Percentiles rank a stretch among this genome's conserved stretches.
Evolutionary conservation across 371 early-diverging fungal genomes (phyloP).

Genomic region (Mucor irregularis): DNA sequence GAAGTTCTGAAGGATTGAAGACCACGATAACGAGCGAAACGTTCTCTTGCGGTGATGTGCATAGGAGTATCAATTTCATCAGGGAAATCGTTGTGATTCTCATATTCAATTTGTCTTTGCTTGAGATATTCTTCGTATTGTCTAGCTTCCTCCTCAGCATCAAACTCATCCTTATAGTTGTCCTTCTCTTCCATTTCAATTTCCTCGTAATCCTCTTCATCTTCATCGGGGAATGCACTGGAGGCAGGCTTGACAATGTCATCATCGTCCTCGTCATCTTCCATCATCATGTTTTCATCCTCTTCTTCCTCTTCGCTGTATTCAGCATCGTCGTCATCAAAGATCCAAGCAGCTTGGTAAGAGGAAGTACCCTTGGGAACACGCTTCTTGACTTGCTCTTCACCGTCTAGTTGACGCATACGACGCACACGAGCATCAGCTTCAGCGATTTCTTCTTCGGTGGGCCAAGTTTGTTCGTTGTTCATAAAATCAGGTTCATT

Average conservation of each 20-base stretch:
- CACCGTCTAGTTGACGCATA: constrained; percentile 26
- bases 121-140: constrained; percentile 69
- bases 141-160: constrained; percentile 50
- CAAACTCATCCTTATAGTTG: constrained; percentile 43
- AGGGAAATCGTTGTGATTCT: constrained; percentile 86
- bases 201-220: constrained; percentile 76
- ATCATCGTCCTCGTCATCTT: constrained; percentile 28
- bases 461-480: constrained; percentile 98
- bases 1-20: constrained; percentile 91
- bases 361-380: constrained; percentile 95
- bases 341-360: constrained; percentile 98
- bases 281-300: constrained; percentile 47
- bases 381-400: constrained; percentile 47
- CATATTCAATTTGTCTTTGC: constrained; percentile 64
- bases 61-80: constrained; percentile 96
- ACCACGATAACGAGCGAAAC: constrained; percentile 93
- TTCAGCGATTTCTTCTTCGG: constrained; percentile 88
- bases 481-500: constrained; percentile 89
- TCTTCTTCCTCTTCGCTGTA: constrained; percentile 68
- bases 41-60: constrained; percentile 78
- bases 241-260: constrained; percentile 42
- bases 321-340: constrained; percentile 73
- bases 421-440: constrained; percentile 64
- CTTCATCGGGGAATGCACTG: constrained; percentile 27
- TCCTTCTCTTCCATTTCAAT: constrained; percentile 62